Evolutionary conservation across 345 rosid species (phyloP).

Genomic region (Arabidopsis suecica): DNA sequence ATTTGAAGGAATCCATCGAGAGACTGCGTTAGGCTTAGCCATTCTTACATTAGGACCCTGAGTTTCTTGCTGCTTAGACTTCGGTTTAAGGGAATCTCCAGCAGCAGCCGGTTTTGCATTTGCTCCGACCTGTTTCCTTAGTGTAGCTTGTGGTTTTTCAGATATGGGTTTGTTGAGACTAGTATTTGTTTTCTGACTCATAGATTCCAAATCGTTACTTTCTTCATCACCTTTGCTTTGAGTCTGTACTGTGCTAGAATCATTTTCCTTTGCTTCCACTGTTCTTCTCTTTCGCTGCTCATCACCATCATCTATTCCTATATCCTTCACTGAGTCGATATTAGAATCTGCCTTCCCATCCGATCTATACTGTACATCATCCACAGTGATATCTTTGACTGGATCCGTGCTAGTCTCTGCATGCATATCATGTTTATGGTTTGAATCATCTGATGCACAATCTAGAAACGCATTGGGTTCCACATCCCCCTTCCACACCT

Average conservation of each 20-base stretch:
- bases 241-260: conserved; percentile 47
- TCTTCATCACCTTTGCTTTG: conserved; percentile 54
- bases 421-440: conserved; percentile 54
- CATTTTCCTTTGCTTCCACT: conserved; percentile 51
- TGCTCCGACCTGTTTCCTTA: conserved; percentile 54
- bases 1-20: conserved; percentile 90
- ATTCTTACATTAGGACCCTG: conserved; percentile 59
- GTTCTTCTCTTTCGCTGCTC: conserved; percentile 45
- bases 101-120: conserved; percentile 54
- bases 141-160: conserved; percentile 62
- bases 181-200: conserved; percentile 43
- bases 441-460: conserved; percentile 75
- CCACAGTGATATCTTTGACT: conserved; percentile 91
- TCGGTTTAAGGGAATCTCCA: conserved; percentile 65
- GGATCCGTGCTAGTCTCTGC: conserved; percentile 57
- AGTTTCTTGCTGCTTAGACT: conserved; percentile 68
- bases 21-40: conserved; percentile 74
- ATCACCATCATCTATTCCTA: conserved; percentile 76
- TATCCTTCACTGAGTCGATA: conserved; percentile 77
- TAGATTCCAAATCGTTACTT: conserved; percentile 49
- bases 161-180: conserved; percentile 53
- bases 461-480: conserved; percentile 74
- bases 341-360: conserved; percentile 58
- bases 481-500: conserved; percentile 69
- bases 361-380: conserved; percentile 80